Evolutionary conservation across 2,329 filamentous ascomycete genomes (phyloP), one percentile per base, ranked within the genome.

Genomic region (Pezicula rhizophila): DNA sequence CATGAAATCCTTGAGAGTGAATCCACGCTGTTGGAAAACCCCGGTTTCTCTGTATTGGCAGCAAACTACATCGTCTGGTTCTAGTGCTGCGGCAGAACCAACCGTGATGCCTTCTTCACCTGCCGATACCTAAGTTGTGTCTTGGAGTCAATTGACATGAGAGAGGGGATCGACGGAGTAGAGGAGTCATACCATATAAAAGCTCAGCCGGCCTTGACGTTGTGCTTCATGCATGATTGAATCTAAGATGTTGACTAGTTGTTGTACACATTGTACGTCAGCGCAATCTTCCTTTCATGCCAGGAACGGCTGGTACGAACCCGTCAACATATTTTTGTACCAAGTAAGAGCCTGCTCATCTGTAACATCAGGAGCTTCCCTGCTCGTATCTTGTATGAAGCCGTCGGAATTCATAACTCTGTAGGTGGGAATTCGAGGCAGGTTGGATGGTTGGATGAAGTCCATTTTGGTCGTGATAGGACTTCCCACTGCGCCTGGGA

Each of bases 161-260:
- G n/a, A n/a, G n/a, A n/a, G n/a, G n/a, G n/a, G n/a, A n/a, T n/a
- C n/a, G n/a, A n/a, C n/a, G n/a, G n/a, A n/a, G n/a, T n/a, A n/a
- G n/a, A n/a, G n/a, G n/a, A n/a, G n/a, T n/a, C n/a, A n/a, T n/a
- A n/a, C 82, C 80, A 87, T 86, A 66, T 86, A 87, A 65, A 87
- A 87, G 56, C 75, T 81, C 43, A 85, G 66, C 17, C 81, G 73
- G 25, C 83, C 83, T 68, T 96, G 92, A 42, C 91, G 78, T 70
- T 96, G 91, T 1, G 91, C 90, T 62, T 96, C 91, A 62, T 93
- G 96, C 91, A 96, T 96, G 66, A 96, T 86, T 50, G 93, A 68
- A 63, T 96, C 92, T 88, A 96, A 90, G 57, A 96, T 85, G 17
- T 47, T 47, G 12, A 47, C 45, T 46, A 26, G 18, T 18, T 26